phyloP scores from a whole-genome alignment of 148 eudicot species.

The Chenopodium berlandieri region DNA sequence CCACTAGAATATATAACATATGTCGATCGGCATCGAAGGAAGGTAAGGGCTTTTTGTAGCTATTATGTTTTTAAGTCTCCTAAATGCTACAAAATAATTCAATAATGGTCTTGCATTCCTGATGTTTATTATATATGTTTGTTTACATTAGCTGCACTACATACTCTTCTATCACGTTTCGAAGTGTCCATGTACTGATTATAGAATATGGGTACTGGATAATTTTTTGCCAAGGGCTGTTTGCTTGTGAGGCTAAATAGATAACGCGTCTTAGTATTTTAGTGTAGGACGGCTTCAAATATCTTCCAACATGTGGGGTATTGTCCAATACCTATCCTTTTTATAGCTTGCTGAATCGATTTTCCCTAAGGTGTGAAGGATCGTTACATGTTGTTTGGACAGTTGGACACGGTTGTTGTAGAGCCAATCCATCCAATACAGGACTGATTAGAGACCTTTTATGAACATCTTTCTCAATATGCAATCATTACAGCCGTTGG shows the following conservation, averaged over 20 bases:
- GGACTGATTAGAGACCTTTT: background rate
- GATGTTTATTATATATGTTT: background rate
- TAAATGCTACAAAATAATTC: background rate
- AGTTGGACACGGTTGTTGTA: too few relatives aligned
- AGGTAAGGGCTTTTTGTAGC: constrained; percentile 43
- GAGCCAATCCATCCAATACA: background rate
- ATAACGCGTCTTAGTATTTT: background rate
- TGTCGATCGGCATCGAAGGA: constrained; percentile 76
- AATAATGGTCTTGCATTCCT: background rate
- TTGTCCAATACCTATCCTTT: too few relatives aligned
- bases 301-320: background rate
- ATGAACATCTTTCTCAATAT: background rate
- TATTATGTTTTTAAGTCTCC: background rate
- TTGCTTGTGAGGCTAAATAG: background rate
- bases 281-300: background rate
- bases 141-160: background rate
- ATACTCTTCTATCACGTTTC: background rate
- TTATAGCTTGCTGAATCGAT: background rate
- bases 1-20: constrained; percentile 85
- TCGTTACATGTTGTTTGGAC: background rate
- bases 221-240: background rate
- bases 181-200: background rate
- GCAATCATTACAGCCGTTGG: background rate
- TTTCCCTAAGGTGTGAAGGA: background rate
- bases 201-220: background rate